Evolutionary conservation across 1,139 yeast genomes (phyloP), one percentile per base, ranked within the genome.

Genomic region (Chernovozyma aurita): DNA sequence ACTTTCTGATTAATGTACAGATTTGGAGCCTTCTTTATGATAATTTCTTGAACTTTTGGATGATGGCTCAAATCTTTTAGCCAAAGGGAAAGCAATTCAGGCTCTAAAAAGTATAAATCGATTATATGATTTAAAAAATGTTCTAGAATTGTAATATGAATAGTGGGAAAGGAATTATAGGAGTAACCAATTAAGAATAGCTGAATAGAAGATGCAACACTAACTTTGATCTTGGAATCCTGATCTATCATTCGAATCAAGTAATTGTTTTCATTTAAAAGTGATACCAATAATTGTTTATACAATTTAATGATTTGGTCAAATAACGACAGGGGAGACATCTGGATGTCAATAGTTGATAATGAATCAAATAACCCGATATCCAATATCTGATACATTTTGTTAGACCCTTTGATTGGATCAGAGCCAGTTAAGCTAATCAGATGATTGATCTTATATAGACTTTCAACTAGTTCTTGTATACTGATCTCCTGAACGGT

Each of bases 401-500:
- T 28, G 14, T 9, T 11, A 6, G 9, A 8, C 12, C 16, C 22
- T 31, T 14, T 9, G 3, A 17, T n/a, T 4, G 24, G 12, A 15
- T 30, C 25, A 20, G 20, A 4, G 7, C 7, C 5, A 15, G 11
- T 31, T 7, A 31, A 8, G 12, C 36, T 24, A 15, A 34, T 18
- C 18, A 29, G 25, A n/a, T 30, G 27, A 15, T 34, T 34, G 7
- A 34, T 30, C 27, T 34, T 34, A 18, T 18, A 31, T 4, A 34
- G 22, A 18, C 35, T 26, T 13, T 28, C 32, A 22, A 14, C 18
- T 9, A 34, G 15, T 18, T 28, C 18, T 5, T 17, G 7, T 11
- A 18, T 5, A 12, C 15, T 18, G 13, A 28, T 18, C 13, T 30
- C 18, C 25, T 18, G 8, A 8, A 16, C n/a, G n/a, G 11, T 22